Conservation (phyloP, 495 filamentous ascomycete genomes). For the Aspergillus sclerotioniger region DNA sequence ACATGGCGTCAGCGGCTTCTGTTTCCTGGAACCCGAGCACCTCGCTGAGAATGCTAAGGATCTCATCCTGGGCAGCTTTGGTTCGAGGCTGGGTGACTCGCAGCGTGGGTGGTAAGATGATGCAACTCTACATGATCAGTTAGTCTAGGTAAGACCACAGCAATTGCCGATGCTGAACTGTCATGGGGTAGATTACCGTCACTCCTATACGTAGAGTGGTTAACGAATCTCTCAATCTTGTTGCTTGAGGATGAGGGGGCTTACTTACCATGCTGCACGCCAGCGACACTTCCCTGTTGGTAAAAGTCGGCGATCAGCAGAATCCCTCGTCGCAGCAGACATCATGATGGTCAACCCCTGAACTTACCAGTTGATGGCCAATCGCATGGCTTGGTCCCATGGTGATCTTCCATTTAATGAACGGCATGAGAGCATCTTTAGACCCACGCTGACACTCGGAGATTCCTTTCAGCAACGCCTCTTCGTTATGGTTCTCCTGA, state of each 20-base stretch:
- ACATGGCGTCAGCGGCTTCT: neutral
- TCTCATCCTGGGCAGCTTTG: neutral
- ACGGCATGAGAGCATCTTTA: neutral
- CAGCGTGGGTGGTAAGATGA: neutral
- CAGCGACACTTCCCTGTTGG: neutral
- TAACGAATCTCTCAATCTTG: neutral
- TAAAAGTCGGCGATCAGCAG: neutral
- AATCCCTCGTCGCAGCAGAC: neutral
- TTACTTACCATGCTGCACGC: slow-evolving; percentile 3
- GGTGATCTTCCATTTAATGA: slow-evolving; percentile 1
- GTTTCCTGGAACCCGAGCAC: neutral
- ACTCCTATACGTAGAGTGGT: neutral
- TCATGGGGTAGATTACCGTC: neutral
- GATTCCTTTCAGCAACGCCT: slow-evolving; percentile 1
- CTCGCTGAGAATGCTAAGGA: neutral
- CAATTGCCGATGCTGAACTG: no score
- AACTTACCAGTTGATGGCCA: slow-evolving; percentile 2
- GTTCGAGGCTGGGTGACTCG: neutral
- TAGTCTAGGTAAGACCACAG: neutral
- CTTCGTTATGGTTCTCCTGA: neutral
- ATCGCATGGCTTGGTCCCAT: neutral
- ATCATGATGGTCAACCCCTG: neutral
- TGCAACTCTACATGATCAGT: neutral
- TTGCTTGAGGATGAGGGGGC: neutral
- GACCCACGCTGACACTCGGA: slow-evolving; percentile 1